Base-by-base conservation (phyloP, 371 early-diverging fungal species). In the Syncephalastrum contaminatum region DNA sequence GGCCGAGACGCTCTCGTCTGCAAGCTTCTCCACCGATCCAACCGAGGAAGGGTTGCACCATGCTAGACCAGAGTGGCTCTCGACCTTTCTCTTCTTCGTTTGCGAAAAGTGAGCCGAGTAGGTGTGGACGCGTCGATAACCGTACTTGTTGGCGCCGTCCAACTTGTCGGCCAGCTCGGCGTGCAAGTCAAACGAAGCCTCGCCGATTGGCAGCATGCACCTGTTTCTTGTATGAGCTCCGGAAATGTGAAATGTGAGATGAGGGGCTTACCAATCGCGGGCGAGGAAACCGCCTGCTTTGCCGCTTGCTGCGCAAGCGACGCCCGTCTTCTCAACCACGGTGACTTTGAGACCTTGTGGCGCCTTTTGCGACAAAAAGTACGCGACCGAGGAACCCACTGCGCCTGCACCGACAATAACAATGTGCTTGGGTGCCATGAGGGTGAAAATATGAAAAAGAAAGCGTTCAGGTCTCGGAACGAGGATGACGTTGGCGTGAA, bases 271-370 rank as follows among this genome's bases (percentile, higher is more conserved):
- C 76, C 88, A 89, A 53, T 85, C 80, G 19, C 75, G 66, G 13
- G 89, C 85, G 19, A 89, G 69, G 60, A 89, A 89, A 7, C 90
- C 90, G 54, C 89, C 90, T 6, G 87, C 82, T 59, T 83, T 85
- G 2, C 90, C 89, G 40, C 85, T 86, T 12, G 88, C 86, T 44
- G 70, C 78, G 58, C 75, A 78, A 4, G 86, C 88, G 24, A 88
- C 77, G 20, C 69, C 75, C 18, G 78, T 71, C 58, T 79, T 74
- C 63, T 87, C 89, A 36, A 88, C 48, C 12, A 87, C 67, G 4
- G 80, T 75, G 18, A 80, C 64, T 22, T 54, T 59, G 5, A 77
- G 47, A 30, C 60, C 60, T 16, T 5, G 36, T n/a, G 50, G 16
- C 14, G 53, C 58, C 18, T 67, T 25, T 67, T 64, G 58, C 8